phyloP scores from a whole-genome alignment of 2,329 filamentous ascomycete genomes.

The Pseudocercospora fuligena region DNA sequence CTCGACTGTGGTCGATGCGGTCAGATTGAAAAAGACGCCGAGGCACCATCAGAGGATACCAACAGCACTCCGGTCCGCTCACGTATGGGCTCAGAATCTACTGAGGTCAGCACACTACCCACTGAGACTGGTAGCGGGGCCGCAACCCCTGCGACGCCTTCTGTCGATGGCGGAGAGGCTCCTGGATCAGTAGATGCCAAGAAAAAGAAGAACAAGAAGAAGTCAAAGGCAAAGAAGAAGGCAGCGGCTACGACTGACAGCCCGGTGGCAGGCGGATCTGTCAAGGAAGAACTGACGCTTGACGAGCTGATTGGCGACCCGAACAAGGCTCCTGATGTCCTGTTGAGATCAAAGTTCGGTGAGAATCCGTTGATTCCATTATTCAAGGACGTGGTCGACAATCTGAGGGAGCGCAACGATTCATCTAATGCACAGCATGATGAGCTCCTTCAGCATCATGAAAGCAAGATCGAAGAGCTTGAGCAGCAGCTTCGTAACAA shows the following conservation, averaged over 20 bases:
- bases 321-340: constrained; percentile 19
- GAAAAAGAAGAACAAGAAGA: constrained; percentile 79
- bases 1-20: constrained; percentile 41
- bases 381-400: constrained; percentile 25
- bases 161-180: constrained; percentile 30
- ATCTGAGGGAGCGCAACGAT: constrained; percentile 24
- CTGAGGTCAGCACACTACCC: constrained; percentile 33
- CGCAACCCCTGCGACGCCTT: constrained; percentile 28
- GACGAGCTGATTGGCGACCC: constrained; percentile 29
- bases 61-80: constrained; percentile 26
- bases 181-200: constrained; percentile 56
- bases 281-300: constrained; percentile 24
- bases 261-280: constrained; percentile 45
- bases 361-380: constrained; percentile 31
- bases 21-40: constrained; percentile 24
- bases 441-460: constrained; percentile 30
- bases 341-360: constrained; percentile 26
- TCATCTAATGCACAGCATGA: constrained; percentile 27
- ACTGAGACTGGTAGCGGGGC: constrained; percentile 33
- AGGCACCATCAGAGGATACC: constrained; percentile 25
- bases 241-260: constrained; percentile 46
- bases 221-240: constrained; percentile 81
- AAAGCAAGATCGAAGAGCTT: constrained; percentile 56
- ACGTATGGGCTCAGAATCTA: constrained; percentile 32
- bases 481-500: constrained; percentile 75